Base-by-base conservation (phyloP, 2,329 filamentous ascomycete species). In the Arthrinium puccinioides region DNA sequence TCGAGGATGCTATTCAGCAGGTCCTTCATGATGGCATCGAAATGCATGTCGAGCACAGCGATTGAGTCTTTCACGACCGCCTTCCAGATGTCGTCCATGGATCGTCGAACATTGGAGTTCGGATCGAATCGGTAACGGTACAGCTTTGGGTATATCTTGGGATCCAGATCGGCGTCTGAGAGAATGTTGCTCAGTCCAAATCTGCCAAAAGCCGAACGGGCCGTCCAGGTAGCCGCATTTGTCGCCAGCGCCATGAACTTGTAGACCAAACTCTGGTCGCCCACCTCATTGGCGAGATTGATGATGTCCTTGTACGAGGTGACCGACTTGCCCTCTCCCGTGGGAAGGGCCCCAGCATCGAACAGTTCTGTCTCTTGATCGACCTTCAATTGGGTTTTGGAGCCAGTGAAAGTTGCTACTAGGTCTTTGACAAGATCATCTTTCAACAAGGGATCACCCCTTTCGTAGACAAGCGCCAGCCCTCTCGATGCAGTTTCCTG, bases 261-360 rank as follows among this genome's bases (percentile, higher is more conserved):
- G 66, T 98, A 98, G 1, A 97, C 86, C n/a, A 98, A 69, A 49
- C 85, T 89, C 41, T 92, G 90, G 52, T 98, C 90, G 9, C 92
- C 92, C 23, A 96, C 89, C 62, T 98, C 92, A 29, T 90, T 87
- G n/a, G 92, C 92, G 32, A 98, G 69, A 48, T 74, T 92, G 60
- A 98, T 85, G 47, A 98, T 97, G 54, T 98, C 92, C 56, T 94
- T 95, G 66, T 98, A 98, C 0, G 90, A 97, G 0, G 87, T 96
- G 38, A 97, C 77, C 0, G 88, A 88, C 47, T 75, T 87, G 7
- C 88, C 88, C 46, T 95, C 87, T 4, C 89, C 87, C 0, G 89
- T 97, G 0, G 89, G 89, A 10, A 97, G 62, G 3, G 87, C 86
- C 6, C 92, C 92, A 1, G 86, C 84, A 41, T 97, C 90, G 49